A percentile compares a stretch with the other conserved stretches of the same genome.
These are phyloP conservation scores for Arthonia radiata DNA, from an alignment of 495 filamentous ascomycete species.

Conservation along the genomic window DNA sequence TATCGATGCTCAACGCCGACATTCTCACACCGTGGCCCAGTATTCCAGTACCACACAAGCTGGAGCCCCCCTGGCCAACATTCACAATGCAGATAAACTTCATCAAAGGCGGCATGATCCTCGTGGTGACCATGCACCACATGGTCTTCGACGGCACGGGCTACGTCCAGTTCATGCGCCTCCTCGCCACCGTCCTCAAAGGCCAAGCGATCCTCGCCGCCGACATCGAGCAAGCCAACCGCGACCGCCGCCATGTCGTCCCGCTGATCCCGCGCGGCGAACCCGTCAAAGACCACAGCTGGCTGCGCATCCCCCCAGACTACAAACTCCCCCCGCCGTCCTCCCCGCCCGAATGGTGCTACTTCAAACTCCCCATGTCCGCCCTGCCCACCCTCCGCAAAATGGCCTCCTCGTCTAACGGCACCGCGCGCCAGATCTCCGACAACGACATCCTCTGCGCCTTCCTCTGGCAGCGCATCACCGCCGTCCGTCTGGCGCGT, in stretches of 20 bases:
- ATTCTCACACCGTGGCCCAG: conserved; percentile 7
- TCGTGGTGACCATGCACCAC: conserved; percentile 16
- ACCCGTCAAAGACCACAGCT: conserved; percentile 13
- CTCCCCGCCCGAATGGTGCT: conserved; percentile 5
- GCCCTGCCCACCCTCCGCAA: conserved; percentile 3
- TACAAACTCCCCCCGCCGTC: conserved; percentile 1
- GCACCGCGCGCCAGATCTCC: conserved; percentile 7
- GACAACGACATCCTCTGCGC: conserved; percentile 9
- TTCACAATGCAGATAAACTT: conserved; percentile 16
- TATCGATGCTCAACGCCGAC: conserved; percentile 11
- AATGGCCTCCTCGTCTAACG: conserved; percentile 1
- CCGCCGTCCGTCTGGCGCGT: conserved; percentile 5
- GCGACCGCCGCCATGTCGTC: conserved; percentile 13
- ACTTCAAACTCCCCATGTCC: conserved; percentile 8
- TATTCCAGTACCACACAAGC: conserved; percentile 14
- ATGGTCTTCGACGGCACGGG: conserved; percentile 19
- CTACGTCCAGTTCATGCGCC: conserved; percentile 12
- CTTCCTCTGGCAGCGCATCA: conserved; percentile 16
- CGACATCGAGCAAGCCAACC: conserved; percentile 13
- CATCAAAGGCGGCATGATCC: conserved; percentile 13
- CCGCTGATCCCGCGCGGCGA: conserved; percentile 11
- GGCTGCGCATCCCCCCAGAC: conserved; percentile 6
- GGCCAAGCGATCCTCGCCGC: conserved; percentile 4
- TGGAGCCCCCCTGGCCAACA: conserved; percentile 10
- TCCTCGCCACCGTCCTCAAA: conserved; percentile 13